Percentiles rank a stretch among this genome's conserved stretches.
Evolutionary conservation across 2,329 filamentous ascomycete genomes (phyloP).

Genomic region (Dactylellina cionopaga): DNA sequence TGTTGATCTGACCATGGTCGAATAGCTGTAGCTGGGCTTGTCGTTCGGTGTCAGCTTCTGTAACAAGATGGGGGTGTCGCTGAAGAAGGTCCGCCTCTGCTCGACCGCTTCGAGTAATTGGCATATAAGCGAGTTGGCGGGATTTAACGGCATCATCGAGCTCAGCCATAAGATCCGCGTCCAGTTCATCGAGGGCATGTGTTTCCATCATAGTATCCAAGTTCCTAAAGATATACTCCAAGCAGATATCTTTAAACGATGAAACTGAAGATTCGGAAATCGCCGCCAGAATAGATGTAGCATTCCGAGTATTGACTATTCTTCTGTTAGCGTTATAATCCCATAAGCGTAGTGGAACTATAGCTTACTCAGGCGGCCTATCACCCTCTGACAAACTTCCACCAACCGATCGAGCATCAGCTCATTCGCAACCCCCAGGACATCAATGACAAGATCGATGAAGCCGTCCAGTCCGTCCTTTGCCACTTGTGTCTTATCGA

Average conservation of each 20-base stretch:
- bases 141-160: conserved; percentile 81
- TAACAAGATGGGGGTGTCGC: conserved; percentile 63
- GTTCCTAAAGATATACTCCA: conserved; percentile 92
- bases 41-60: conserved; percentile 59
- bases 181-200: conserved; percentile 82
- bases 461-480: conserved; percentile 77
- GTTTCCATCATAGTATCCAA: conserved; percentile 93
- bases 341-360: conserved; percentile 7
- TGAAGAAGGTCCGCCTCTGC: conserved; percentile 61
- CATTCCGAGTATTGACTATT: conserved; percentile 80
- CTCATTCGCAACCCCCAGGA: conserved; percentile 90
- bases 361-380: conserved; percentile 77
- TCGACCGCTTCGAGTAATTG: conserved; percentile 79
- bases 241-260: conserved; percentile 84
- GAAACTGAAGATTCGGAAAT: conserved; percentile 84
- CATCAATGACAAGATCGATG: conserved; percentile 87
- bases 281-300: conserved; percentile 83
- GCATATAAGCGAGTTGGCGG: conserved; percentile 81
- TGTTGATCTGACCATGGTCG: conserved; percentile 13
- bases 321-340: conserved; percentile 53
- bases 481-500: conserved; percentile 75
- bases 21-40: conserved; percentile 57
- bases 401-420: conserved; percentile 92
- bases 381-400: conserved; percentile 84
- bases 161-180: conserved; percentile 81